Evolutionary conservation across 768 basidiomycete genomes (phyloP).

Genomic region (Lactarius trivialis): DNA sequence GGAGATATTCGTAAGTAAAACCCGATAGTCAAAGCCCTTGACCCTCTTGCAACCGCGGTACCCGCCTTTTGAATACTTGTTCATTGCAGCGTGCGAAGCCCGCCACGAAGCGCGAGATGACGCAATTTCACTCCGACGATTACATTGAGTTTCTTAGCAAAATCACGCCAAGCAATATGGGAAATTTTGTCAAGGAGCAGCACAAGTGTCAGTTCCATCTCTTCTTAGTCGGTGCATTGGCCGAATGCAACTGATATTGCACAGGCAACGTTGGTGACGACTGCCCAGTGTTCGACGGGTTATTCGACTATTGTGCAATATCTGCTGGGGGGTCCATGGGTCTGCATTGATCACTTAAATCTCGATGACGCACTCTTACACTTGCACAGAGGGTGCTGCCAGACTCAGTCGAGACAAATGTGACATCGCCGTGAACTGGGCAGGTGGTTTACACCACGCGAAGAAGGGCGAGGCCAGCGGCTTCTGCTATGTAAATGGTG

Average conservation of each 20-base stretch:
- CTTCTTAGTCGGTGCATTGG: background rate
- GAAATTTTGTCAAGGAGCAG: constrained; percentile 87
- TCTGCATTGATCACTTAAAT: constrained; percentile 34
- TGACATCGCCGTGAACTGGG: constrained; percentile 99
- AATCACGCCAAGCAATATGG: constrained; percentile 94
- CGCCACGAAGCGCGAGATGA: constrained; percentile 99
- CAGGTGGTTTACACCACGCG: constrained; percentile 95
- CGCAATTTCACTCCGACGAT: constrained; percentile 98
- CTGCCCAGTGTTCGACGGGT: constrained; percentile 96
- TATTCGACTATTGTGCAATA: constrained; percentile 99
- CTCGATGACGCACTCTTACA: background rate
- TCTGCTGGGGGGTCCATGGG: constrained; percentile 99
- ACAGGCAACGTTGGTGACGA: constrained; percentile 97
- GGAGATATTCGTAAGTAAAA: constrained; percentile 93
- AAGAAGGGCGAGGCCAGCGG: constrained; percentile 99
- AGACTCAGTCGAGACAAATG: constrained; percentile 93
- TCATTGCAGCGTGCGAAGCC: constrained; percentile 86
- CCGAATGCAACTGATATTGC: background rate
- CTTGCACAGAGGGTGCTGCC: constrained; percentile 83
- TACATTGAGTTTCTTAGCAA: constrained; percentile 95
- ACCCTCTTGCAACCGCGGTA: too few species aligned
- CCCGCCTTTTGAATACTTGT: background rate
- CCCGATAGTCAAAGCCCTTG: background rate
- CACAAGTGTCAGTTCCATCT: constrained; percentile 71
- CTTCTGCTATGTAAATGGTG: constrained; percentile 98